These are phyloP conservation scores for Cyclotella sp. DNA, from an alignment of 108 stramenopile genomes.

Conservation along the genomic window DNA sequence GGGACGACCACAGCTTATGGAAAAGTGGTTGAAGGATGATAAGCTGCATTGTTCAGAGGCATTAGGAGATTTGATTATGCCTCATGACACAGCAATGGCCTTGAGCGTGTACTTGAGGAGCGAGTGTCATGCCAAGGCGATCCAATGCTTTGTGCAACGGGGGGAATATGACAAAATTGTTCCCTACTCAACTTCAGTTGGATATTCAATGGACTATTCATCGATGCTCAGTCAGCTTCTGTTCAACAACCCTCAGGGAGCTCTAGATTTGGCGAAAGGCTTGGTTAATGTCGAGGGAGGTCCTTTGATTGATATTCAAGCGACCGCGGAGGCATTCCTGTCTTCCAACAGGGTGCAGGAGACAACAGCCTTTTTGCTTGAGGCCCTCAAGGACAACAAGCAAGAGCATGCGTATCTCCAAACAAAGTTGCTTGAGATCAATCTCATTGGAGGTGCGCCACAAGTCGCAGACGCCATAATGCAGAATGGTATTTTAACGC, in stretches of 20 bases:
- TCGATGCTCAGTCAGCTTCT: slow-evolving; percentile 97
- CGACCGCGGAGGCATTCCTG: slow-evolving; percentile 98
- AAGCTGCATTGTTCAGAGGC: slow-evolving; percentile 93
- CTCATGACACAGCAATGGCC: slow-evolving; percentile 95
- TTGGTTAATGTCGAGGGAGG: slow-evolving; percentile 95
- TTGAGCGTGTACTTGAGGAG: slow-evolving; percentile 96
- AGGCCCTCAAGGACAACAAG: slow-evolving; percentile 98
- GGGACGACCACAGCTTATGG: slow-evolving; percentile 94
- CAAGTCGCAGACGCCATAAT: slow-evolving; percentile 99
- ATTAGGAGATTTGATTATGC: slow-evolving; percentile 98
- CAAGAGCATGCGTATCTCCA: slow-evolving; percentile 99
- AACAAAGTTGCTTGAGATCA: slow-evolving; percentile 99
- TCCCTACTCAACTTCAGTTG: slow-evolving; percentile 95
- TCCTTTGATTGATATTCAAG: slow-evolving; percentile 95
- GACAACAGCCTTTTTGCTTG: slow-evolving; percentile 97
- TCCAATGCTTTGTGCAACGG: slow-evolving; percentile 97
- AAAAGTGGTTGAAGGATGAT: slow-evolving; percentile 99
- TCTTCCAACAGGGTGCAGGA: slow-evolving; percentile 96
- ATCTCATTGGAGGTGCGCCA: slow-evolving; percentile 98
- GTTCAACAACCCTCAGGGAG: slow-evolving; percentile 97
- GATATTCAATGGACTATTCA: slow-evolving; percentile 96
- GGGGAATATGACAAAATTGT: slow-evolving; percentile 99
- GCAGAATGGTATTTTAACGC: slow-evolving; percentile 97
- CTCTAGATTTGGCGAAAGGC: slow-evolving; percentile 95
- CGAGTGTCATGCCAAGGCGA: slow-evolving; percentile 96